Percentiles rank a stretch among this genome's conserved stretches.
Conservation (phyloP, 179 eudicot genomes). For the Vitellaria paradoxa region DNA sequence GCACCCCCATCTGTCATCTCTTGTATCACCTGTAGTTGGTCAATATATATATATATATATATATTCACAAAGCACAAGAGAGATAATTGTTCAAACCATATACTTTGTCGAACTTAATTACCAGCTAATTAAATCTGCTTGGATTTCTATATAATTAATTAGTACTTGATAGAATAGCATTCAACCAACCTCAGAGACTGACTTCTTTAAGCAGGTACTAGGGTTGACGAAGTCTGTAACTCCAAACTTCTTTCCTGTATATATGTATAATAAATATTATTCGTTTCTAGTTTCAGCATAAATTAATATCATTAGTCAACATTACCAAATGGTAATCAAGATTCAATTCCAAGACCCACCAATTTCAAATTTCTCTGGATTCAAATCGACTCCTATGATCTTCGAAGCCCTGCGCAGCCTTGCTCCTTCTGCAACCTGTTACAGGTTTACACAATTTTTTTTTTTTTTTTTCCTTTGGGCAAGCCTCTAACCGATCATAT, state of each 20-base stretch:
- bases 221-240: constrained; percentile 63
- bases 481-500: too few species aligned
- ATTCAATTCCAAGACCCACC: constrained; percentile 32
- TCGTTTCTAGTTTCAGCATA: not conserved
- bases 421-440: constrained; percentile 90
- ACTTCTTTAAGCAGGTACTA: constrained; percentile 30
- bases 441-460: too few species aligned
- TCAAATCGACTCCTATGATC: constrained; percentile 81
- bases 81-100: too few species aligned
- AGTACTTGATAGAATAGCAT: too few species aligned
- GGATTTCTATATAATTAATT: not conserved
- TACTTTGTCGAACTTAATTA: not conserved
- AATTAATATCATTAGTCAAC: not conserved
- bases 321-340: not conserved
- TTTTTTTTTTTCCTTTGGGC: too few species aligned
- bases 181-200: constrained; percentile 40
- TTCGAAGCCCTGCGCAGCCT: constrained; percentile 65
- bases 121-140: not conserved
- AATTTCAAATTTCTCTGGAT: constrained; percentile 55
- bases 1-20: constrained; percentile 79
- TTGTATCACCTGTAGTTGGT: constrained; percentile 36
- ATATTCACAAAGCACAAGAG: too few species aligned
- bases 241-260: constrained; percentile 63
- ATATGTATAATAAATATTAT: not conserved
- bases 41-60: not conserved